Base-by-base conservation (phyloP, 1,139 yeast species). In the Ogataea hybrid region DNA sequence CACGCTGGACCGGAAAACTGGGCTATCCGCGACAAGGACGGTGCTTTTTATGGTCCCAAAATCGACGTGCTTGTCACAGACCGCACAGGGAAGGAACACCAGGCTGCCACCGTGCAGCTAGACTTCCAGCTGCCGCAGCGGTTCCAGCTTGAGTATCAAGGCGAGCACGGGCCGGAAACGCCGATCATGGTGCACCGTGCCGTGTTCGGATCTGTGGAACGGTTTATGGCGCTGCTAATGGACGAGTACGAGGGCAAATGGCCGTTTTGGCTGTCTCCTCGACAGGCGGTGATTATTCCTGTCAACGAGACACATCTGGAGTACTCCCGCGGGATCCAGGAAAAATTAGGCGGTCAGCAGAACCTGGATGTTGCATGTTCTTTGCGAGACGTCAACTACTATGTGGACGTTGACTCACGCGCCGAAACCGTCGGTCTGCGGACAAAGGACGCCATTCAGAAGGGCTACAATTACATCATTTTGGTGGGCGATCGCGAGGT, bases 21-120 rank as follows among this genome's bases (percentile, higher is more conserved):
- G 97, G 86, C 83, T 60, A 68, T 90, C 55, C 88, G 90, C 68
- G 90, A 88, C 46, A 97, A 95, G 59, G 97, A 92, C 64, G 98
- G 98, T 65, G 98, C 98, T 31, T 92, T 92, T 73, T 92, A 92
- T 67, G 98, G 98, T 47, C 98, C 98, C 58, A 92, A 92, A 77
- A 92, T 92, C 61, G 98, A 92, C 70, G 84, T 92, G 58, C 80
- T 84, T 79, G 82, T 92, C 59, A 80, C 89, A 51, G 98, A 92
- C 65, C 94, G 95, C 29, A 78, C 86, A 64, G 81, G 80, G 58
- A 85, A 96, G 75, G 87, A 94, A 86, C 94, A 87, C 73, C 98
- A 92, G 72, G 89, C 96, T 69, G 98, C 97, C 42, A 92, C 98
- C 42, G 86, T 92, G 59, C 98, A 92, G 72, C 77, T 92, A 63